Conservation (phyloP, 345 rosid species). For the Firmiana major region DNA sequence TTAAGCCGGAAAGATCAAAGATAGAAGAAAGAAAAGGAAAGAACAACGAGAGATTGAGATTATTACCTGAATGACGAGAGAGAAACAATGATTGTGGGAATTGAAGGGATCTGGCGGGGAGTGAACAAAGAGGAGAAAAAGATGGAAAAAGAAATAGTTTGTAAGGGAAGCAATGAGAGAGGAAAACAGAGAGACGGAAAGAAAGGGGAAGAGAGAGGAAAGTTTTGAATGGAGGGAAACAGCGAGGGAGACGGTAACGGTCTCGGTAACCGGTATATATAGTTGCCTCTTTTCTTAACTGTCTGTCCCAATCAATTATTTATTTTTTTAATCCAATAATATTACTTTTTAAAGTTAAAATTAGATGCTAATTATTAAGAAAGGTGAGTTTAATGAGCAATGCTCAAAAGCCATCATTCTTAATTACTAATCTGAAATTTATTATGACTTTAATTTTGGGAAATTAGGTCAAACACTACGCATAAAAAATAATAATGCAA, state of each 20-base stretch:
- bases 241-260: slow-evolving; percentile 11
- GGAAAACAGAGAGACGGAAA: neutral
- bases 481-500: no score
- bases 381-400: no score
- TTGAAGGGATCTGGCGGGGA: neutral
- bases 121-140: neutral
- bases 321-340: neutral
- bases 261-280: neutral
- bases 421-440: no score
- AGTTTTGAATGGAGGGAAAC: slow-evolving; percentile 6
- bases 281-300: neutral
- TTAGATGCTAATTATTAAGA: no score
- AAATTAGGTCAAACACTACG: no score
- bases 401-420: no score
- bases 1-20: neutral
- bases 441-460: no score
- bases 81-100: neutral
- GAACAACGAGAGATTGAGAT: neutral
- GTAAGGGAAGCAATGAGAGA: neutral
- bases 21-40: neutral
- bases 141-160: neutral
- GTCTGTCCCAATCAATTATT: neutral
- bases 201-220: neutral
- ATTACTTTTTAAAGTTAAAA: no score
- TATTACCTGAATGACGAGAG: neutral